Evolutionary conservation across 768 basidiomycete genomes (phyloP).

Genomic region (Auriculariales sp.): DNA sequence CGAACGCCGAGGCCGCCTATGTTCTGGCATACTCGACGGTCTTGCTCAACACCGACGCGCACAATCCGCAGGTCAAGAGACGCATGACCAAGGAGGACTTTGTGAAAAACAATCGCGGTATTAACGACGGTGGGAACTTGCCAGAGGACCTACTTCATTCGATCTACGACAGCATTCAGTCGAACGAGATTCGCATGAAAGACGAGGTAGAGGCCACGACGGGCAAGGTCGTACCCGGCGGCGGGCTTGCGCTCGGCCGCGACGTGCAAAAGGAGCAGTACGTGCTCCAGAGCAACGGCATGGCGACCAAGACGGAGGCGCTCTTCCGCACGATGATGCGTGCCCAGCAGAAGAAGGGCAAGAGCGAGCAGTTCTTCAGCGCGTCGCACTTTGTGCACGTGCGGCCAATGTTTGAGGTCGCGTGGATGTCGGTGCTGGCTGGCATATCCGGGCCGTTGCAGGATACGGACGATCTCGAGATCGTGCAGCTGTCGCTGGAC

Average conservation of each 20-base stretch:
- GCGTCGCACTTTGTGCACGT: conserved; percentile 96
- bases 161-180: conserved; percentile 83
- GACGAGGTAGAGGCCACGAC: conserved; percentile 66
- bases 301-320: conserved; percentile 95
- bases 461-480: conserved; percentile 85
- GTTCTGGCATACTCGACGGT: conserved; percentile 91
- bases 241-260: conserved; percentile 78
- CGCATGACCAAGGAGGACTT: conserved; percentile 91
- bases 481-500: conserved; percentile 83
- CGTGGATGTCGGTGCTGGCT: conserved; percentile 96
- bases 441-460: conserved; percentile 90
- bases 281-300: conserved; percentile 85
- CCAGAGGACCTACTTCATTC: conserved; percentile 67
- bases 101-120: conserved; percentile 88
- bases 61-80: conserved; percentile 87
- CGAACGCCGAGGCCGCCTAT: conserved; percentile 93
- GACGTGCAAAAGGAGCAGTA: conserved; percentile 96
- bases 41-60: conserved; percentile 92
- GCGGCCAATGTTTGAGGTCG: conserved; percentile 97
- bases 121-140: conserved; percentile 81
- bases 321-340: conserved; percentile 87
- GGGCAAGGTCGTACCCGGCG: conserved; percentile 30
- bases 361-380: conserved; percentile 83
- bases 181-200: conserved; percentile 96
- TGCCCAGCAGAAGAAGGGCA: conserved; percentile 70